Conservation (phyloP, 192 early-diverging fungal genomes). For the Mortierella alpina region DNA sequence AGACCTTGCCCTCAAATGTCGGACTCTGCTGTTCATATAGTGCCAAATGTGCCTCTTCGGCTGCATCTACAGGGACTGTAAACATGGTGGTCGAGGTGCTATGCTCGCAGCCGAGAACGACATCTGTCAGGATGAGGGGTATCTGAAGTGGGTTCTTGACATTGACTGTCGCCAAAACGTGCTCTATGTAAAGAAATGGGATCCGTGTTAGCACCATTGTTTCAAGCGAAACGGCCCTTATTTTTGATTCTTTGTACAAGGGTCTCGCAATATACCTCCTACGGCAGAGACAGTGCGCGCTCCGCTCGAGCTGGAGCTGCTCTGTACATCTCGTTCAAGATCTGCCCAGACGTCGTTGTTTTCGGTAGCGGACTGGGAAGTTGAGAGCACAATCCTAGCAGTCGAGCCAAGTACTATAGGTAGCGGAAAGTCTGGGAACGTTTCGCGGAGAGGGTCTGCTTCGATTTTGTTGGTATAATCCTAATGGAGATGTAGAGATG, state of each 20-base stretch:
- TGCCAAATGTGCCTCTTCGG: conserved; percentile 53
- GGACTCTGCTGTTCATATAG: conserved; percentile 36
- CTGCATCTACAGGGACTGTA: conserved; percentile 26
- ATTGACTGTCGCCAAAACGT: conserved; percentile 72
- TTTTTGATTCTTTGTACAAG: no score
- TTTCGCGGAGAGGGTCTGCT: conserved; percentile 58
- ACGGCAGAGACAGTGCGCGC: conserved; percentile 76
- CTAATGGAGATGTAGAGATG: conserved; percentile 12
- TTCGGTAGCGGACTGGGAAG: conserved; percentile 67
- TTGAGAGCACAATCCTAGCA: conserved; percentile 68
- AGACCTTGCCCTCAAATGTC: conserved; percentile 34
- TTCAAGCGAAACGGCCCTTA: no score
- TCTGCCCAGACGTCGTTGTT: conserved; percentile 72
- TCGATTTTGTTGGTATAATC: conserved; percentile 60
- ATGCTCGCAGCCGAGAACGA: conserved; percentile 70
- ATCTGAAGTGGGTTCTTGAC: conserved; percentile 81
- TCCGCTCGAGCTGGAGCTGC: conserved; percentile 53
- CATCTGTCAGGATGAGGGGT: conserved; percentile 70
- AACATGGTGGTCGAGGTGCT: conserved; percentile 31
- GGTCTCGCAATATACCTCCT: conserved; percentile 67
- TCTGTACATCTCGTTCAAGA: conserved; percentile 67
- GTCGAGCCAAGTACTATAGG: conserved; percentile 68
- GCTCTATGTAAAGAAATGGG: conserved; percentile 62
- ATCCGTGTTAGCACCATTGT: background rate
- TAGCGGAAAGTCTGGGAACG: conserved; percentile 65